Base-by-base conservation (phyloP, 768 basidiomycete species). In the Termitomyces sp. region DNA sequence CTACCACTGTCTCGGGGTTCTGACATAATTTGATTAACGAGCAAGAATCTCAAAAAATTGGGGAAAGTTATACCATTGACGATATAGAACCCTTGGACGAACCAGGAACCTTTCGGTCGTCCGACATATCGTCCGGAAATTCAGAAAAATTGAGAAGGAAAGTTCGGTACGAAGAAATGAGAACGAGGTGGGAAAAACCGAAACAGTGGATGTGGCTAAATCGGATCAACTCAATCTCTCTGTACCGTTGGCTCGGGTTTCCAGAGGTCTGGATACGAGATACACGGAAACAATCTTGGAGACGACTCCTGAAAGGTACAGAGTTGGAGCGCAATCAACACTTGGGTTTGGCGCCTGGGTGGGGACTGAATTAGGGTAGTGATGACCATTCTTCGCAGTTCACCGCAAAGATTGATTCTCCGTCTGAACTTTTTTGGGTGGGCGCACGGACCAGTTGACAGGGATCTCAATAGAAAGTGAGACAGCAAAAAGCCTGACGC, bases 1-100 rank as follows among this genome's bases (percentile, higher is more conserved):
- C 69, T 79, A 80, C 81, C 78, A 69, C 71, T 78, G 75, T 73
- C 55, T 81, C 78, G 78, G 81, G 67, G 66, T 69, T 59, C 78
- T 80, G 57, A 62, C 62, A 58, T 56, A 45, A 59, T 61, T 64
- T 54, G 50, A 60, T 62, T 48, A 19, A 51, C 53, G 55, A 59
- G 21, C 41, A 44, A 46, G 48, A 34, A 52, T 53, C 23, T 45
- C 46, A 14, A 16, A 51, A 21, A 44, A 44, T 16, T 59, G 54
- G 58, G 54, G 60, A 66, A 57, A 62, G 45, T 56, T 56, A 56
- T 60, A 76, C 72, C 60, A 61, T 65, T 49, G 53, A 59, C 41
- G 63, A 54, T 34, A 62, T 59, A 40, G 71, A 68, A 46, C 51
- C 56, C 52, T 62, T 60, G 49, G 67, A 69, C 50, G 74, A 69